Percentiles rank a stretch among this genome's conserved stretches.
Conservation (phyloP, 148 eudicot species). For the Salicornia ramosissima region DNA sequence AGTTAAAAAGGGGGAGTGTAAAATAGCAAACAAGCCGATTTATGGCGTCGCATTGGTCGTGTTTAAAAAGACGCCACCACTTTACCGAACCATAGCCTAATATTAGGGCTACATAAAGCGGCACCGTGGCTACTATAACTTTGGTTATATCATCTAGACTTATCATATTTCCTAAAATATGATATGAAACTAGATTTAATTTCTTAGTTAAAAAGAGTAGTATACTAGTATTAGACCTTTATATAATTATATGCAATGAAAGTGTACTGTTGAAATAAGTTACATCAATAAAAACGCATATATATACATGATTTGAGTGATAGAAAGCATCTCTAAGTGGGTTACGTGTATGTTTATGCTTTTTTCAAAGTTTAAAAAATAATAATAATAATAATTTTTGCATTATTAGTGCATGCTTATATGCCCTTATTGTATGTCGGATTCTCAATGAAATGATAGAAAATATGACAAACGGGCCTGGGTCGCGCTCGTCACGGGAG, state of each 20-base stretch:
- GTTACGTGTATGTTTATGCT: background rate
- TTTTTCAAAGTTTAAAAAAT: background rate
- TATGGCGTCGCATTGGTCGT: slow-evolving; percentile 63
- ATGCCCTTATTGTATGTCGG: background rate
- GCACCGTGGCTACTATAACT: slow-evolving; percentile 67
- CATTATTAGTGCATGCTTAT: background rate
- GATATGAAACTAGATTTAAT: background rate
- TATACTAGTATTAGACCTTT: background rate
- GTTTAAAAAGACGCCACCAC: slow-evolving; percentile 62
- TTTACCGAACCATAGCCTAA: slow-evolving; percentile 70
- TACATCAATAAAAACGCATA: background rate
- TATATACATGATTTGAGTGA: background rate
- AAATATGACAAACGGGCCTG: too few relatives aligned
- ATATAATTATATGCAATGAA: background rate
- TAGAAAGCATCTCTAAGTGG: slow-evolving; percentile 10
- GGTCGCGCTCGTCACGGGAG: too few relatives aligned
- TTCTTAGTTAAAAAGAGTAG: too few relatives aligned
- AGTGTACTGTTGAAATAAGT: background rate
- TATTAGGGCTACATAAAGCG: slow-evolving; percentile 64
- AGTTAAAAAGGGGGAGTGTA: slow-evolving; percentile 67
- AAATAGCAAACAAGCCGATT: slow-evolving; percentile 64
- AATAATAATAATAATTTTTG: background rate
- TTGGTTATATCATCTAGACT: slow-evolving; percentile 70
- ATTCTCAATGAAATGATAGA: too few relatives aligned
- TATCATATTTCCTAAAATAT: slow-evolving; percentile 35